Conservation (phyloP, 192 early-diverging fungal species). For the Cladochytrium replicatum region DNA sequence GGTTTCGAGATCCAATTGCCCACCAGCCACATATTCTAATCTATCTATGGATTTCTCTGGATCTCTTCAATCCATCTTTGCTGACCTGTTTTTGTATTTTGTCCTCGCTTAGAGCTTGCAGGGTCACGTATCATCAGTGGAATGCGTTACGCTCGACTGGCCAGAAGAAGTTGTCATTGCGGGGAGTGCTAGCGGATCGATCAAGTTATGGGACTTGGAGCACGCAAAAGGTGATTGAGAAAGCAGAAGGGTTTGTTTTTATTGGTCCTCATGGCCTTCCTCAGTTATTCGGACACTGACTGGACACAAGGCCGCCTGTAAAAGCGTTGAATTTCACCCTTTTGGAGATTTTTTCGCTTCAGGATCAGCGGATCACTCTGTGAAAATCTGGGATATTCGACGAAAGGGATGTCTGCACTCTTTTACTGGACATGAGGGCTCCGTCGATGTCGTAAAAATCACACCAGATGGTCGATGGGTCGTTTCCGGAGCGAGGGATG, state of each 20-base stretch:
- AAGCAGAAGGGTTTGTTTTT: background rate
- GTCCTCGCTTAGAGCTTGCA: constrained; percentile 21
- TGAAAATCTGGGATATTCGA: constrained; percentile 55
- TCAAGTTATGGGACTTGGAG: constrained; percentile 56
- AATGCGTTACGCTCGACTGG: constrained; percentile 47
- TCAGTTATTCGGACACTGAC: constrained; percentile 44
- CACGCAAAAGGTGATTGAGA: constrained; percentile 38
- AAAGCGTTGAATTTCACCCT: constrained; percentile 50
- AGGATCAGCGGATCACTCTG: constrained; percentile 36
- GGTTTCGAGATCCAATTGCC: constrained; percentile 3
- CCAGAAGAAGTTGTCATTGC: constrained; percentile 51
- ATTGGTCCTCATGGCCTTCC: background rate
- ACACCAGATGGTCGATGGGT: constrained; percentile 58
- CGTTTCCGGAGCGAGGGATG: constrained; percentile 33
- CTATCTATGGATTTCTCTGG: background rate
- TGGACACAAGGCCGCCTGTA: constrained; percentile 35
- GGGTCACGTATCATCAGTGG: constrained; percentile 34
- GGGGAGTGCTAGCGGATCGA: constrained; percentile 32
- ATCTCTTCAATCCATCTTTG: too few relatives aligned
- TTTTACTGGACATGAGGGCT: constrained; percentile 28
- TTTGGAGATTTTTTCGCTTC: constrained; percentile 61
- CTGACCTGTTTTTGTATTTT: too few relatives aligned
- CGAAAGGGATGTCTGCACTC: constrained; percentile 55
- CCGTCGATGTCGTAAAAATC: constrained; percentile 30
- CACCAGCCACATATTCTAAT: background rate